A percentile compares a stretch with the other conserved stretches of the same genome.
Conservation (phyloP, 177 flowering plant species). For the Telopea speciosissima region DNA sequence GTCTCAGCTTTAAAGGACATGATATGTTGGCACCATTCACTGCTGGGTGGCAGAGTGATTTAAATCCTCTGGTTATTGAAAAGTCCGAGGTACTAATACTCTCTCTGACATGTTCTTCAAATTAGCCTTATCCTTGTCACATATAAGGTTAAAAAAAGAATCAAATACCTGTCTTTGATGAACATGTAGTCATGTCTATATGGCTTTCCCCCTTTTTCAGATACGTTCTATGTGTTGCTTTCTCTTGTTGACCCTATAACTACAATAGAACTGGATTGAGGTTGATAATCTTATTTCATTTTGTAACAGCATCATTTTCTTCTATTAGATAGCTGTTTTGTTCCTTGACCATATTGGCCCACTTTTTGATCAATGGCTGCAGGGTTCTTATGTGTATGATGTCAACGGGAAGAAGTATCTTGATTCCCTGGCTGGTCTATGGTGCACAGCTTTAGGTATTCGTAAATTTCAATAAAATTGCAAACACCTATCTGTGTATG, state of each 20-base stretch:
- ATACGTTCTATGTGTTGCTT: neutral
- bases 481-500: neutral
- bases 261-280: neutral
- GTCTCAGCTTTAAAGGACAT: slow-evolving; percentile 77
- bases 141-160: neutral
- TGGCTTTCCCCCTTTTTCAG: no score
- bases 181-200: neutral
- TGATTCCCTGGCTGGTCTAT: slow-evolving; percentile 93
- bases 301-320: neutral
- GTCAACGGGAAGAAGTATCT: slow-evolving; percentile 78
- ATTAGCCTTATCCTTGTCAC: neutral
- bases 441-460: slow-evolving; percentile 92
- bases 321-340: neutral
- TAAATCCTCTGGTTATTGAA: slow-evolving; percentile 73
- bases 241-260: neutral
- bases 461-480: neutral
- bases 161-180: no score
- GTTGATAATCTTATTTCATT: neutral
- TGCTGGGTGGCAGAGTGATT: slow-evolving; percentile 85
- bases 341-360: neutral
- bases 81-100: slow-evolving; percentile 65
- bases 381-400: slow-evolving; percentile 89
- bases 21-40: slow-evolving; percentile 98
- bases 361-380: slow-evolving; percentile 11
- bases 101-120: neutral